A percentile compares a stretch with the other conserved stretches of the same genome.
Evolutionary conservation across 192 early-diverging fungal species (phyloP).

Genomic region (Linnemannia hyalina): DNA sequence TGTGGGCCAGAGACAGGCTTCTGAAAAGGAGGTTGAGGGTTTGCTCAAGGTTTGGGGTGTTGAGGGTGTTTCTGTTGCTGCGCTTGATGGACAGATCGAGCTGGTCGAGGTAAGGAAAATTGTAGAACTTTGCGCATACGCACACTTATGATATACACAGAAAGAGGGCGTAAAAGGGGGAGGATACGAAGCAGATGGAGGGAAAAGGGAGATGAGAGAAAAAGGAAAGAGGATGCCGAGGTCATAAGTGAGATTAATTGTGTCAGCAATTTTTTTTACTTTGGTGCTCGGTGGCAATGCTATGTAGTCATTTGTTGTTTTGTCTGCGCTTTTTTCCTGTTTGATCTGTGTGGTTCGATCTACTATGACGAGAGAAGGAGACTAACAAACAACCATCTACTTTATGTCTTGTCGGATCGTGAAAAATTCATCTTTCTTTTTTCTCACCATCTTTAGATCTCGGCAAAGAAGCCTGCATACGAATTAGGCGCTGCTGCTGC

Average conservation of each 20-base stretch:
- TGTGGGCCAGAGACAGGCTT: conserved; percentile 48
- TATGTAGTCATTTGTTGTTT: conserved; percentile 2
- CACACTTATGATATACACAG: neutral
- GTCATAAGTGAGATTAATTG: neutral
- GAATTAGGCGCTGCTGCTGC: conserved; percentile 88
- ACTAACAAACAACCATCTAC: neutral
- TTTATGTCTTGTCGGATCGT: neutral
- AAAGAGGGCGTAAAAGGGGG: neutral
- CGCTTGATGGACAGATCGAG: conserved; percentile 48
- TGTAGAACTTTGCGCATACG: neutral
- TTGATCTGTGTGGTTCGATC: conserved; percentile 6
- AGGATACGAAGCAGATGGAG: neutral
- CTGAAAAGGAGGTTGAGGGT: conserved; percentile 58
- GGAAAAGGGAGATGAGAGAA: conserved; percentile 8
- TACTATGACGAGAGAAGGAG: neutral
- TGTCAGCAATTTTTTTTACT: conserved; percentile 2
- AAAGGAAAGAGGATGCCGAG: conserved; percentile 7
- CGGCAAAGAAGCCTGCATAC: conserved; percentile 85
- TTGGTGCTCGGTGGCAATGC: neutral
- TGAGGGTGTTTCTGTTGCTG: conserved; percentile 58
- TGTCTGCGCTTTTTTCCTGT: neutral
- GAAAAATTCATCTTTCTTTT: conserved; percentile 57
- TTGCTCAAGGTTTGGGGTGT: conserved; percentile 73
- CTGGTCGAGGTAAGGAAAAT: conserved; percentile 53
- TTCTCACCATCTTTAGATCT: conserved; percentile 62